A percentile compares a stretch with the other conserved stretches of the same genome.
Conservation (phyloP, 257 asterid genomes). For the Capsicum baccatum region DNA sequence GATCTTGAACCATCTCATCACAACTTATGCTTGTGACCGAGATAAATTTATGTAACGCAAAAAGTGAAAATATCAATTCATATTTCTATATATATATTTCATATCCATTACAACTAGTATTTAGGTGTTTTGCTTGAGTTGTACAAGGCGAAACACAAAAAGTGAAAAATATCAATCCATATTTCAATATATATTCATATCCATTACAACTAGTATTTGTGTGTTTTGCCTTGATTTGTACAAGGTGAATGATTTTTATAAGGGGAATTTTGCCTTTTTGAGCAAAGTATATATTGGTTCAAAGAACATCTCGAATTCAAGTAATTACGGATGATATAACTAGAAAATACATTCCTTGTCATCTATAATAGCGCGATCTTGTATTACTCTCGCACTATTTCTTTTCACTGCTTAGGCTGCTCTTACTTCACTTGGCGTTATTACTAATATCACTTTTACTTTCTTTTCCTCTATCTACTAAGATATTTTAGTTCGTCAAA, state of each 20-base stretch:
- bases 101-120: background rate
- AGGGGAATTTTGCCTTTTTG: background rate
- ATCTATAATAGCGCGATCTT: background rate
- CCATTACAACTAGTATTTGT: background rate
- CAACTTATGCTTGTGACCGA: too few relatives aligned
- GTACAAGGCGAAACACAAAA: too few relatives aligned
- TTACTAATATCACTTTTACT: background rate
- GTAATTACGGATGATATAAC: background rate
- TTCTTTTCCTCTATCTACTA: background rate
- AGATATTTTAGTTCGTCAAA: too few relatives aligned
- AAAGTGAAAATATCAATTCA: too few relatives aligned
- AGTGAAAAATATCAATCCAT: too few relatives aligned
- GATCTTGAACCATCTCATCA: too few relatives aligned
- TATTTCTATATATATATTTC: background rate
- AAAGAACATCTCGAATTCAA: background rate
- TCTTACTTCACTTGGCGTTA: background rate
- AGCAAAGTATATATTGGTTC: background rate
- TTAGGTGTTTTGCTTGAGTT: background rate
- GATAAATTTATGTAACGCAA: too few relatives aligned
- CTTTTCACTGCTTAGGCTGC: background rate
- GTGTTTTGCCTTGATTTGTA: background rate
- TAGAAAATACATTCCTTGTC: background rate
- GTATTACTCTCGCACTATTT: background rate
- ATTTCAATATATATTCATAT: background rate
- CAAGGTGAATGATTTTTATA: background rate